Conservation (phyloP, 1,139 yeast genomes). For the Candida sanyaensis region DNA sequence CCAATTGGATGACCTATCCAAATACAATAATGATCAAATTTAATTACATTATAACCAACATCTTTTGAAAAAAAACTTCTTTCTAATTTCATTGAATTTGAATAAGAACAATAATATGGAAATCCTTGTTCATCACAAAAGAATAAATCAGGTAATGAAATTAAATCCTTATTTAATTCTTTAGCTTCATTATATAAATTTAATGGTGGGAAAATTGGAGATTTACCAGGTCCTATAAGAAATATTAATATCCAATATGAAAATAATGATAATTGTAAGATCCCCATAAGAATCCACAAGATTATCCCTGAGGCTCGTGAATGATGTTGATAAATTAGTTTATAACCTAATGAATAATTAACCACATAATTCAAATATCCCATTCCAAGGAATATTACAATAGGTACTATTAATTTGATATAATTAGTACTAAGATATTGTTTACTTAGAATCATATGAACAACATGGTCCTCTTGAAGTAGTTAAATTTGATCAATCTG, state of each 20-base stretch:
- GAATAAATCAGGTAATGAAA: constrained; percentile 49
- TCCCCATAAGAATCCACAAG: constrained; percentile 35
- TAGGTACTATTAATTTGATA: constrained; percentile 21
- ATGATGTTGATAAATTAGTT: constrained; percentile 33
- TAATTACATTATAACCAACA: constrained; percentile 47
- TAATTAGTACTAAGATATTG: constrained; percentile 3
- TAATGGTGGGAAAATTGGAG: constrained; percentile 26
- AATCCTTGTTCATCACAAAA: constrained; percentile 60
- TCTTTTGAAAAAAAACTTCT: constrained; percentile 59
- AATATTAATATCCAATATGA: constrained; percentile 35
- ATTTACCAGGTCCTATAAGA: constrained; percentile 36
- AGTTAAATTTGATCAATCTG: too few relatives aligned
- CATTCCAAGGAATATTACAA: constrained; percentile 21
- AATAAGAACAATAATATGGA: constrained; percentile 61
- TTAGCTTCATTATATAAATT: constrained; percentile 21
- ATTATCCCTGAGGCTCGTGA: constrained; percentile 34
- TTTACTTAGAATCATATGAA: constrained; percentile 6
- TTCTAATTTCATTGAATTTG: constrained; percentile 53
- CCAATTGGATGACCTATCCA: constrained; percentile 67
- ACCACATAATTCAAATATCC: constrained; percentile 37
- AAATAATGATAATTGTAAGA: constrained; percentile 25
- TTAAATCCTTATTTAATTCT: constrained; percentile 11
- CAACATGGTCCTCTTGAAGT: constrained; percentile 1
- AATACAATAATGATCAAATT: constrained; percentile 67
- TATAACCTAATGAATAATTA: constrained; percentile 38